These are phyloP conservation scores for Glaciozyma antarctica DNA, from an alignment of 768 basidiomycete genomes.

Conservation along the genomic window DNA sequence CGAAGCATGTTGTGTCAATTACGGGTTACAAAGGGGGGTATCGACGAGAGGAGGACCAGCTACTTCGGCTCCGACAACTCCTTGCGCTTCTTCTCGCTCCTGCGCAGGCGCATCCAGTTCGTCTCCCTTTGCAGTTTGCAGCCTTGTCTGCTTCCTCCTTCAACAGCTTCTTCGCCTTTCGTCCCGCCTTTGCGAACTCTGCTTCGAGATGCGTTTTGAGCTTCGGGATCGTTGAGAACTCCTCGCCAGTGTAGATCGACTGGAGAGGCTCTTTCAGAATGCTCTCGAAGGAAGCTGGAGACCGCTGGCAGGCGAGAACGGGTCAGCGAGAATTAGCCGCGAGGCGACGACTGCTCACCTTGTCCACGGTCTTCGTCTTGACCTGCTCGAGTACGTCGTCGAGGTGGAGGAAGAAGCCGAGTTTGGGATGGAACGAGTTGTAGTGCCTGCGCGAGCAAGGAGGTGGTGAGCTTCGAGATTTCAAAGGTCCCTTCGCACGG, in stretches of 20 bases:
- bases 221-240: conserved; percentile 36
- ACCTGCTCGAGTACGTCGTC: conserved; percentile 33
- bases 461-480: not conserved
- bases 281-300: conserved; percentile 12
- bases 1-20: too few relatives aligned
- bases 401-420: conserved; percentile 40
- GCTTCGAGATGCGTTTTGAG: conserved; percentile 38
- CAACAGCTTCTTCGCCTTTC: not conserved
- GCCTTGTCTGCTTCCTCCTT: too few relatives aligned
- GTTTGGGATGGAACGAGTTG: conserved; percentile 40
- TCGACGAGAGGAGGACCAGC: too few relatives aligned
- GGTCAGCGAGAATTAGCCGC: too few relatives aligned
- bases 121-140: too few relatives aligned
- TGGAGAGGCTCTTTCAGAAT: conserved; percentile 34
- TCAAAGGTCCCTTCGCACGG: not conserved
- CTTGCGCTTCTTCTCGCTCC: too few relatives aligned
- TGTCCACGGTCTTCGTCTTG: not conserved
- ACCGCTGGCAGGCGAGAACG: not conserved
- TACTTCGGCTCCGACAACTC: too few relatives aligned
- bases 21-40: too few relatives aligned
- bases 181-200: conserved; percentile 26
- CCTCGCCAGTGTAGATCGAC: conserved; percentile 36
- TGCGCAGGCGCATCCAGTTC: too few relatives aligned
- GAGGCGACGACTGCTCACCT: not conserved
- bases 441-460: conserved; percentile 23